Base-by-base conservation (phyloP, 495 filamentous ascomycete species). In the Penicillium cataractarum region DNA sequence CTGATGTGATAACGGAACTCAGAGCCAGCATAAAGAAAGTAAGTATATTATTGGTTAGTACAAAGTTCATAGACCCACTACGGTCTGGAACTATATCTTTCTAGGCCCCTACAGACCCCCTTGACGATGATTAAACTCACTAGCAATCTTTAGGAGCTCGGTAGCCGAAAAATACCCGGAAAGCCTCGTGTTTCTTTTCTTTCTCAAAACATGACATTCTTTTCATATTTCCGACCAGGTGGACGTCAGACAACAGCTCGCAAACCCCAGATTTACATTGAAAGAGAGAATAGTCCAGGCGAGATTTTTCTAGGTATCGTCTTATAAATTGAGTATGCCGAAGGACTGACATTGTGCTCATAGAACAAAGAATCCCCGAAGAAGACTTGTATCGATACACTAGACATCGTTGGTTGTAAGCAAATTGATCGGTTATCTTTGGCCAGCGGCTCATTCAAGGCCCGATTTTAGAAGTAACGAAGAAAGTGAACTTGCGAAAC, bases 331-430 rank as follows among this genome's bases (percentile, higher is more conserved):
- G 26, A 40, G 46, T 7, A 39, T 15, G 22, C 26, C 6, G 19
- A 52, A 33, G 51, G 13, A 58, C 26, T 59, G 42, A 59, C n/a
- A 4, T 4, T 7, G 8, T 39, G 51, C 24, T 49, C 33, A 31
- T 50, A 63, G 54, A 58, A 17, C 10, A 60, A 6, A 57, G 46
- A 35, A 67, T 64, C 21, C n/a, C 52, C 39, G 65, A 71, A 55
- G 69, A 76, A 61, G 70, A 71, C 46, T 58, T 76, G 49, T 76
- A 68, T 55, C 63, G 60, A 69, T 74, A 76, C 57, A 76, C 72
- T 42, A 73, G 65, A 54, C 64, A 76, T 51, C 73, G 75, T 65
- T 77, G 72, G 74, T 57, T 77, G 74, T 76, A 65, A 66, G 74
- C 58, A 55, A 49, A 42, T 27, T 26, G 17, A 42, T 57, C 52